These are phyloP conservation scores for Trichaptum fuscoviolaceum DNA, from an alignment of 768 basidiomycete species.

Conservation along the genomic window DNA sequence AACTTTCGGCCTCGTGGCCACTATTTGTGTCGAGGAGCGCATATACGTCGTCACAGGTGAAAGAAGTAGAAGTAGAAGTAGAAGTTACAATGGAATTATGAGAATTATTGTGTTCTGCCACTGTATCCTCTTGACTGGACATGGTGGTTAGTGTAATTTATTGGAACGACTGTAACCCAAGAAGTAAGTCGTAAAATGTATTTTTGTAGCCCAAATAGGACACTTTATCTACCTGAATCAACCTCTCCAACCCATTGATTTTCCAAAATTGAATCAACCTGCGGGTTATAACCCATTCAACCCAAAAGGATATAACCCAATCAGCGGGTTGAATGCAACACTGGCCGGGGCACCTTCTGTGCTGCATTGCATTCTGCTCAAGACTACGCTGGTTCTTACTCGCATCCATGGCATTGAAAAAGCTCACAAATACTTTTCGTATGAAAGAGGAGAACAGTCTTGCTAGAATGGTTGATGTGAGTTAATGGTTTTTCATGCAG, in stretches of 20 bases:
- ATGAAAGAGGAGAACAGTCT: too few relatives aligned
- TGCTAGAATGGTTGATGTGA: too few relatives aligned
- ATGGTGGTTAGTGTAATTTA: too few relatives aligned
- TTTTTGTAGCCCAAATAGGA: too few relatives aligned
- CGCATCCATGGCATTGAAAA: too few relatives aligned
- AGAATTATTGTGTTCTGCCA: not conserved
- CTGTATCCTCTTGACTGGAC: not conserved
- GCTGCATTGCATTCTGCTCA: too few relatives aligned
- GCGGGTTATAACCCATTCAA: not conserved
- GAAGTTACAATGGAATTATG: not conserved
- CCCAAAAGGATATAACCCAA: not conserved
- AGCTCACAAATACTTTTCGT: too few relatives aligned
- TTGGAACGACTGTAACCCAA: too few relatives aligned
- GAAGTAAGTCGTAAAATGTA: too few relatives aligned
- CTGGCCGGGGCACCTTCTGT: too few relatives aligned
- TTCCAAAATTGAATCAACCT: not conserved
- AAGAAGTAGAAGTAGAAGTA: not conserved
- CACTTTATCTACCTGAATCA: not conserved
- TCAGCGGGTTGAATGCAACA: not conserved
- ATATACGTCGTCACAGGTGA: not conserved
- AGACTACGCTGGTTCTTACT: too few relatives aligned
- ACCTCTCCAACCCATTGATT: not conserved
- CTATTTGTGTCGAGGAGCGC: not conserved
- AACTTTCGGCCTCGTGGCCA: not conserved
- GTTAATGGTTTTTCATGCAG: too few relatives aligned